Evolutionary conservation across 208 protist genomes (phyloP), one percentile per base, ranked within the genome.

Genomic region (Trypanosoma avium): DNA sequence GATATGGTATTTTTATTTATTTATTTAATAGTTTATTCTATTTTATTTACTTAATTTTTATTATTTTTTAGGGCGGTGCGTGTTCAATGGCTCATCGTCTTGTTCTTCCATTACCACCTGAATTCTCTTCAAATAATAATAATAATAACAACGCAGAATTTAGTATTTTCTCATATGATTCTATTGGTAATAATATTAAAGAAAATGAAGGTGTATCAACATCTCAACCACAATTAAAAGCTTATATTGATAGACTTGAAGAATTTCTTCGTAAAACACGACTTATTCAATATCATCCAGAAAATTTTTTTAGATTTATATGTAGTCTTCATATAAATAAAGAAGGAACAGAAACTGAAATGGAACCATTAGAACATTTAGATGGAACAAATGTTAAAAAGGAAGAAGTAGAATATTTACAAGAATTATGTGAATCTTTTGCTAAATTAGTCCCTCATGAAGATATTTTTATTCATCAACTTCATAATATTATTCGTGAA

Each of bases 231-330:
- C 15, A 49, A 15, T 22, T 95, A 24, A 29, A 75, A 6, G 35
- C 52, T n/a, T 93, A 95, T 50, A 49, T 93, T 30, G 81, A 92
- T 32, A 75, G 82, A 36, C 69, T 95, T 17, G 84, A 75, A 21
- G 66, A 43, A 1, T 91, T 95, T 57, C 62, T 95, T 29, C 60
- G 43, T 3, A 58, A 52, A 7, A 79, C 79, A 17, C 75, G 82
- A n/a, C 71, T 93, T 3, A 81, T 95, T 48, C 86, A 93, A 48
- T 60, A 76, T 12, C 84, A 93, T 70, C 86, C 90, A 3, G 82
- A 92, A 12, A 75, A 88, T 47, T 95, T 82, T 60, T 93, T 95
- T 35, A 53, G 79, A 35, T 79, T 83, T 47, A 57, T 87, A n/a
- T n/a, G n/a, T n/a, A n/a, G n/a, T 30, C 65, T 50, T 12, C 50